Evolutionary conservation across 31 red algal genomes (phyloP), one percentile per base, ranked within the genome.

Genomic region (Endocladia muricata): DNA sequence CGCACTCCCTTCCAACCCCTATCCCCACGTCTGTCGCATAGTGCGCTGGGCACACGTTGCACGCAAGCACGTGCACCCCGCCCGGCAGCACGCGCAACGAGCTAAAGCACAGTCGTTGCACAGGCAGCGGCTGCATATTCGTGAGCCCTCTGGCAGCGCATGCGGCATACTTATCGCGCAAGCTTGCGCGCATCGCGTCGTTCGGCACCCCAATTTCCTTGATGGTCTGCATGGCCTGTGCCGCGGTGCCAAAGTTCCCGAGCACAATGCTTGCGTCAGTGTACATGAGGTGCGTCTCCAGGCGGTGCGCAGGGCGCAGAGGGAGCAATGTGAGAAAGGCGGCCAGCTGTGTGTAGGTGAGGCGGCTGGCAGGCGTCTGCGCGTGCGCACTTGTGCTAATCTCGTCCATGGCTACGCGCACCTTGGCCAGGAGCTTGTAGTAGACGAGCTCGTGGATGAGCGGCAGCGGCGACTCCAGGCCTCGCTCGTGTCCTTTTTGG

Each of bases 171-270:
- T 78, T 77, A 3, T 69, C 65, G 26, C 74, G 58, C 40, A 87
- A 37, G 22, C 49, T 47, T 28, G 49, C 60, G 33, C 83, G 30
- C 6, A 71, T 25, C n/a, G 47, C 62, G 17, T 77, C 63, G n/a
- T n/a, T n/a, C 7, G 72, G 57, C 2, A 87, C 64, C 65, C 83
- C 83, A 1, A 87, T 26, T 49, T 77, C 48, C 41, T 78, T 70
- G 62, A 87, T 71, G 19, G 51, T 22, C 2, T 58, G 66, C 73
- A 87, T 61, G 4, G 60, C 59, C 28, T 87, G 72, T 32, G 74
- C 74, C 25, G 83, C 83, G 33, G 21, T 78, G 33, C 73, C 83
- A 57, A 78, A 87, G 54, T 87, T 87, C 2, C 55, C 55, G 36
- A 87, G n/a, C 37, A 72, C 30, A 44, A 87, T 78, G 63, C 78